These are phyloP conservation scores for Coniochaeta hoffmannii DNA, from an alignment of 2,329 filamentous ascomycete species.

Conservation along the genomic window DNA sequence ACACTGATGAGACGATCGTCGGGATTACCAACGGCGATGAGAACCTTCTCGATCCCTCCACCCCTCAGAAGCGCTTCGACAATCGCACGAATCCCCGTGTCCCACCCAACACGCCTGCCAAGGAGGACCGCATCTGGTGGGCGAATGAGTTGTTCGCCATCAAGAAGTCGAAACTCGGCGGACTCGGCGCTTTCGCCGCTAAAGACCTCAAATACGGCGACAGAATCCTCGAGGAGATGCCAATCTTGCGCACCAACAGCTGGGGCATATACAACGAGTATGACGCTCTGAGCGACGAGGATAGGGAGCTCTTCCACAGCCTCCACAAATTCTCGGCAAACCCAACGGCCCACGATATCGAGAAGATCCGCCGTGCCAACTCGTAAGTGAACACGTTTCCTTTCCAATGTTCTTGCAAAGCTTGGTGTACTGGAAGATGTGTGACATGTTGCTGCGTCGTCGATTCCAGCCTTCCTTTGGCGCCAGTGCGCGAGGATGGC, in stretches of 20 bases:
- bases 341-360: constrained; percentile 15
- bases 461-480: too few relatives aligned
- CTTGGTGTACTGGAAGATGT: too few relatives aligned
- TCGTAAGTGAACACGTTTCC: constrained; percentile 26
- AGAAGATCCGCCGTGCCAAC: constrained; percentile 37
- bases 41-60: too few relatives aligned
- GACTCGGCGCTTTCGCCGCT: constrained; percentile 39
- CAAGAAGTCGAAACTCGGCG: constrained; percentile 30
- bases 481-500: too few relatives aligned
- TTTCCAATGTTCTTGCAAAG: background rate
- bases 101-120: background rate
- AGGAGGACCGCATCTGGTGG: background rate
- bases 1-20: too few relatives aligned
- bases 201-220: constrained; percentile 28
- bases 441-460: too few relatives aligned
- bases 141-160: constrained; percentile 30
- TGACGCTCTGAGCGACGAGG: constrained; percentile 20
- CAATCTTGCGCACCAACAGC: constrained; percentile 27
- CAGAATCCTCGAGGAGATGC: constrained; percentile 35
- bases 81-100: background rate
- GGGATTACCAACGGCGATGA: too few relatives aligned
- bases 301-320: constrained; percentile 25
- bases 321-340: constrained; percentile 23
- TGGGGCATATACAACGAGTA: constrained; percentile 24
- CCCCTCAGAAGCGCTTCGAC: background rate